These are phyloP conservation scores for Pueraria montana DNA, from an alignment of 306 rosid genomes.

Conservation along the genomic window DNA sequence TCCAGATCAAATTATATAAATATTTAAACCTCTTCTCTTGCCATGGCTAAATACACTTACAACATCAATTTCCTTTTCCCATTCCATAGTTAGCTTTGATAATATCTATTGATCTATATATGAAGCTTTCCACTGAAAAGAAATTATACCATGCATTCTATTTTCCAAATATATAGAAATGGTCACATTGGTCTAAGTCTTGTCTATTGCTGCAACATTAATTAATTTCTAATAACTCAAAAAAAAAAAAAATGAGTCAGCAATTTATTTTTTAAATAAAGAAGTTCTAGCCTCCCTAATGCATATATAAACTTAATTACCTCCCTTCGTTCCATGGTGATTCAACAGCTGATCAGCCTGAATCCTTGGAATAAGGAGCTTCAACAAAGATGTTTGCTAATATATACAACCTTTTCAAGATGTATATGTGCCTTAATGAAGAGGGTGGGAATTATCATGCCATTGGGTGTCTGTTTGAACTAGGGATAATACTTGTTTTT, in stretches of 20 bases:
- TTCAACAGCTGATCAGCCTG: constrained; percentile 21
- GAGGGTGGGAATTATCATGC: constrained; percentile 7
- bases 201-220: too few species aligned
- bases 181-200: not conserved
- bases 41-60: too few species aligned
- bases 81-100: too few species aligned
- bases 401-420: constrained; percentile 12
- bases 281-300: not conserved
- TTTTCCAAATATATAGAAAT: not conserved
- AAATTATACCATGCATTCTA: not conserved
- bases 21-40: too few species aligned
- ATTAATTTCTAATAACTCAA: too few species aligned
- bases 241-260: too few species aligned
- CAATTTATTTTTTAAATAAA: not conserved
- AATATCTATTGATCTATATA: not conserved
- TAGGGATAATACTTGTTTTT: not conserved
- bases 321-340: constrained; percentile 56
- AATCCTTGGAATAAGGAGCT: not conserved
- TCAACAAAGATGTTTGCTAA: constrained; percentile 19
- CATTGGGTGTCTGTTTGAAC: not conserved
- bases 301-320: constrained; percentile 42
- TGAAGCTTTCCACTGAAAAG: not conserved
- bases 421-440: not conserved
- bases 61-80: too few species aligned
- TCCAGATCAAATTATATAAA: too few species aligned